Evolutionary conservation across 352 stramenopile genomes (phyloP), one percentile per base, ranked within the genome.

Genomic region (Poterioochromonas sp.): DNA sequence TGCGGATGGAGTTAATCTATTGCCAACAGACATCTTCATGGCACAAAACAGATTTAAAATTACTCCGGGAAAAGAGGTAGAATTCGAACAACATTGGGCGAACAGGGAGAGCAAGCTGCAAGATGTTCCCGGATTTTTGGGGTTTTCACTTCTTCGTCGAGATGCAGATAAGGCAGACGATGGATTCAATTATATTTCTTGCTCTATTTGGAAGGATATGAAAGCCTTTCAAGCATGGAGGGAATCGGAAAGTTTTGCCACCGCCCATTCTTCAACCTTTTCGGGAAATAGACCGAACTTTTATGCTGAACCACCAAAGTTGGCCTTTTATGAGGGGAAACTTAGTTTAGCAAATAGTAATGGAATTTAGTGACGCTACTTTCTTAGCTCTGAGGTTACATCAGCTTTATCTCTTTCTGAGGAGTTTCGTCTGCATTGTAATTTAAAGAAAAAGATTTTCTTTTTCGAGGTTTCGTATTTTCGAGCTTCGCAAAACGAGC

Each of bases 21-120:
- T 90, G 0, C 83, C 84, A 18, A 65, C 81, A 1, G 86, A 90
- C 1, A 79, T 88, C 82, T 88, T 88, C 73, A 81, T 88, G 20
- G 83, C 84, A 0, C 85, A 82, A 54, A 88, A 89, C 83, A 84
- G 88, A 79, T 90, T 89, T 77, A 87, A 82, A 58, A 80, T 89
- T 0, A 79, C 82, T 37, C 15, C 63, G 0, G 82, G 86, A 0
- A 69, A 70, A 3, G 80, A 78, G 0, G 37, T 12, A 15, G 76
- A 73, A 34, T 91, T 91, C 80, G 87, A 91, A 81, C 39, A 87
- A 60, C 71, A 80, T 43, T 90, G 85, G 85, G 81, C 80, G 3
- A 65, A 82, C 43, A 81, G 84, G 15, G 84, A 87, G 54, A 82
- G 60, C 0, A 83, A 82, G 37, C 62, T 89, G 0, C 81, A 81